Conservation (phyloP, 1,139 yeast genomes). For the Debaryomycetaceae sp. region DNA sequence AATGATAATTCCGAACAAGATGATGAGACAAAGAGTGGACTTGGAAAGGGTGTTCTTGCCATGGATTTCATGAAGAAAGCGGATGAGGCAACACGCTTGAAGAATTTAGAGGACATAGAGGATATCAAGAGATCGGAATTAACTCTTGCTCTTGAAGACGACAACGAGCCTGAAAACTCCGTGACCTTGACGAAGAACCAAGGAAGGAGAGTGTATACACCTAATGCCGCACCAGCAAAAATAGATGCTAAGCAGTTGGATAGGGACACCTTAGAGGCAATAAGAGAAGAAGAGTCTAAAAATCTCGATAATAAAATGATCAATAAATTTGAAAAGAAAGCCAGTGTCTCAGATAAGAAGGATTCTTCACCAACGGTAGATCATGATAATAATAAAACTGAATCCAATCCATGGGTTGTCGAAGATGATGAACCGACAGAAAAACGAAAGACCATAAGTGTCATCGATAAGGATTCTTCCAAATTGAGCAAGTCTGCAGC, state of each 20-base stretch:
- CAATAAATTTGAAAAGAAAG: constrained; percentile 18
- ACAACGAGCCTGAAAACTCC: constrained; percentile 26
- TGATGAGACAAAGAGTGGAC: constrained; percentile 30
- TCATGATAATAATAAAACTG: constrained; percentile 6
- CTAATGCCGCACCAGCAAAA: constrained; percentile 51
- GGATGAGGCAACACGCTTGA: constrained; percentile 57
- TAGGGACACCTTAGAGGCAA: constrained; percentile 43
- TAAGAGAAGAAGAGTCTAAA: constrained; percentile 52
- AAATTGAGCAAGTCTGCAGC: constrained; percentile 51
- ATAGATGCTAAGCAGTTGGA: constrained; percentile 42
- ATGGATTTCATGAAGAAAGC: constrained; percentile 97
- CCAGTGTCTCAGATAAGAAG: constrained; percentile 6
- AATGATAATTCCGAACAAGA: constrained; percentile 33
- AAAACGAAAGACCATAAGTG: constrained; percentile 51
- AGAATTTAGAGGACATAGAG: constrained; percentile 52
- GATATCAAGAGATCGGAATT: constrained; percentile 44
- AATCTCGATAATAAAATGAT: constrained; percentile 40
- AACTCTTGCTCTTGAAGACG: constrained; percentile 41
- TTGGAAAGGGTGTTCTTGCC: constrained; percentile 84
- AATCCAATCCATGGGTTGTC: constrained; percentile 69
- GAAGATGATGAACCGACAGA: constrained; percentile 33
- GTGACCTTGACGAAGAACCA: constrained; percentile 56
- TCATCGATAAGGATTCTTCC: constrained; percentile 59
- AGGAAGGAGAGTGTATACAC: constrained; percentile 84
- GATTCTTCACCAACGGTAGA: neutral